Percentiles rank a stretch among this genome's conserved stretches.
Evolutionary conservation across 495 filamentous ascomycete species (phyloP).

Genomic region (Tirmania nivea): DNA sequence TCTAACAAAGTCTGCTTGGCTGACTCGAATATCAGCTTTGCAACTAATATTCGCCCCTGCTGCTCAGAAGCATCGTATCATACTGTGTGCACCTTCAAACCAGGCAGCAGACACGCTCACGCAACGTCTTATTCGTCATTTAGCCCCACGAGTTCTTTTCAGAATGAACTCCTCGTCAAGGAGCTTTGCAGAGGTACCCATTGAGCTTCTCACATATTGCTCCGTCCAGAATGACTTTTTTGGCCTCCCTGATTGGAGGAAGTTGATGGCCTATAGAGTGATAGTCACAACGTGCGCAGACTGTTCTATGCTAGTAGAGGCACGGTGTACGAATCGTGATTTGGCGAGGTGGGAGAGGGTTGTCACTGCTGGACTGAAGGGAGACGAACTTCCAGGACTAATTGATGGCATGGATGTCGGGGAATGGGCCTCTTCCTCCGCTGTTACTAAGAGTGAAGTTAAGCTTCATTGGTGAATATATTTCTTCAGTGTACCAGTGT

Average conservation of each 20-base stretch:
- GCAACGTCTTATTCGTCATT: constrained; percentile 23
- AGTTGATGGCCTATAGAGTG: constrained; percentile 29
- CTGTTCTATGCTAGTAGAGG: constrained; percentile 28
- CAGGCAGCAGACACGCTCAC: constrained; percentile 33
- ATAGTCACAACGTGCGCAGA: constrained; percentile 32
- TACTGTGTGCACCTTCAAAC: constrained; percentile 36
- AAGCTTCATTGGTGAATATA: constrained; percentile 4
- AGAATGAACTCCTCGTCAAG: constrained; percentile 29
- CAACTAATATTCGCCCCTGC: constrained; percentile 17
- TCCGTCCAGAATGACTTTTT: constrained; percentile 27
- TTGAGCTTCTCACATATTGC: constrained; percentile 27
- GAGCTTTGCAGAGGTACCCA: constrained; percentile 29
- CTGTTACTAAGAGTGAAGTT: constrained; percentile 11
- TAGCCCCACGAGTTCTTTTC: constrained; percentile 25
- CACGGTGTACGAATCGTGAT: constrained; percentile 29
- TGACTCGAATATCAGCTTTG: neutral
- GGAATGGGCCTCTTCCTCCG: constrained; percentile 7
- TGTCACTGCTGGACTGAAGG: constrained; percentile 15
- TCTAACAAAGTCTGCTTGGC: constrained; percentile 4
- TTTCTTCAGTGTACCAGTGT: constrained; percentile 2
- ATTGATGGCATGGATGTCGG: constrained; percentile 7
- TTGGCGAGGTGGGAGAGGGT: constrained; percentile 20
- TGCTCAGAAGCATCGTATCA: constrained; percentile 23
- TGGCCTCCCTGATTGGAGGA: constrained; percentile 26
- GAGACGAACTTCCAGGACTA: constrained; percentile 9